Evolutionary conservation across 805 yeast genomes (phyloP).

Genomic region (Metschnikowia vanudenii): DNA sequence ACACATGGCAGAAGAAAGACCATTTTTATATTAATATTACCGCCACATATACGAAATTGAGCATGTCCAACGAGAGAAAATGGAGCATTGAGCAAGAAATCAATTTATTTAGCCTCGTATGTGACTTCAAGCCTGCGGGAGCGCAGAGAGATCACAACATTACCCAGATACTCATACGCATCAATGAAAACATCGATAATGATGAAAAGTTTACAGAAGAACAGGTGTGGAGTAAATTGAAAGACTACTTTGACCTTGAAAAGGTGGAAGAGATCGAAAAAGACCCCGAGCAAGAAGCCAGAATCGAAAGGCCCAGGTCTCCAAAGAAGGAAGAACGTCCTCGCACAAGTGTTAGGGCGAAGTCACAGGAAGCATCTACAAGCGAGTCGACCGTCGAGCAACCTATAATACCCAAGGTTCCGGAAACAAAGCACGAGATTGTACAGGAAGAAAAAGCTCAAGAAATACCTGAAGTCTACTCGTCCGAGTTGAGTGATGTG

Average conservation of each 20-base stretch:
- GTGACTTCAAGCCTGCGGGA: constrained; percentile 72
- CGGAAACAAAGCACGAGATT: neutral
- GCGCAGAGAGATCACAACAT: constrained; percentile 43
- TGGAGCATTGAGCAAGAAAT: constrained; percentile 69
- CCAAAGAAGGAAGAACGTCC: constrained; percentile 5
- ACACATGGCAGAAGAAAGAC: neutral
- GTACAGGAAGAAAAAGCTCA: neutral
- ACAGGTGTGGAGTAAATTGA: constrained; percentile 60
- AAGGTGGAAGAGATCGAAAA: constrained; percentile 57
- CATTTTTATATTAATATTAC: too few relatives aligned
- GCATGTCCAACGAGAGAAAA: constrained; percentile 3
- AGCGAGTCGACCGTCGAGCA: neutral
- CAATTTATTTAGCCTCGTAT: constrained; percentile 55
- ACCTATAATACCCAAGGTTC: neutral
- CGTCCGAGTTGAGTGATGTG: constrained; percentile 24
- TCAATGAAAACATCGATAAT: constrained; percentile 28
- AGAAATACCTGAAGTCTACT: constrained; percentile 10
- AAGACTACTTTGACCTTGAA: constrained; percentile 52
- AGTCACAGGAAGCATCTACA: constrained; percentile 3
- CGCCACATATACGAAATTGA: neutral
- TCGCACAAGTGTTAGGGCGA: constrained; percentile 1
- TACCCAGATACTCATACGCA: constrained; percentile 39
- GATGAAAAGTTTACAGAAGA: constrained; percentile 36
- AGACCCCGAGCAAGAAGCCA: constrained; percentile 10
- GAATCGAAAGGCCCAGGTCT: neutral